Conservation (phyloP, 805 yeast genomes). For the Saccharomycopsis sp. region DNA sequence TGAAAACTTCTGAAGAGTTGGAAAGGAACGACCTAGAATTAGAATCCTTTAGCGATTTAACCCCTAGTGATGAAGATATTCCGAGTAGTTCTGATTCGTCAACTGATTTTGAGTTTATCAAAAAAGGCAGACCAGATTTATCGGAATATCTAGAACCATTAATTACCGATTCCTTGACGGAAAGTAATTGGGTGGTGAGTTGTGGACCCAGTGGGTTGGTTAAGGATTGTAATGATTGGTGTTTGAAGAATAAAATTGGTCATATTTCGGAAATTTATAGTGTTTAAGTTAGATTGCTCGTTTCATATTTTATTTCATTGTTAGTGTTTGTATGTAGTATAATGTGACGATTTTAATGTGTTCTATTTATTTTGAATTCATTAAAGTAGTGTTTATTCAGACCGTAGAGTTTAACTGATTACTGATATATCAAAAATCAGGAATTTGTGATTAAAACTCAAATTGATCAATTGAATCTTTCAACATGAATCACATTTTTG, state of each 20-base stretch:
- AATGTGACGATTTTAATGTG: too few relatives aligned
- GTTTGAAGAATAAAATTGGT: conserved; percentile 26
- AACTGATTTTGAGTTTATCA: neutral
- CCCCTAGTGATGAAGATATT: neutral
- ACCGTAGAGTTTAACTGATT: too few relatives aligned
- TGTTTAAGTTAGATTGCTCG: too few relatives aligned
- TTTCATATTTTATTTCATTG: too few relatives aligned
- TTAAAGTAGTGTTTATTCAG: too few relatives aligned
- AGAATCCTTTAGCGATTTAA: neutral
- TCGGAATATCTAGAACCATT: conserved; percentile 23
- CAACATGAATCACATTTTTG: too few relatives aligned
- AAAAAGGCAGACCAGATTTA: conserved; percentile 36
- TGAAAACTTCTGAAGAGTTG: neutral
- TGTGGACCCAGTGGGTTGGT: conserved; percentile 48
- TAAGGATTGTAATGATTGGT: conserved; percentile 30
- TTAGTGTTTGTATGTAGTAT: too few relatives aligned
- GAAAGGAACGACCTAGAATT: neutral
- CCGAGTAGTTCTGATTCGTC: neutral
- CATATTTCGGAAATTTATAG: conserved; percentile 37
- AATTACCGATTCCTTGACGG: conserved; percentile 18
- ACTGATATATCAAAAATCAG: too few relatives aligned
- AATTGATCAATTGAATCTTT: too few relatives aligned
- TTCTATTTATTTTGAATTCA: too few relatives aligned
- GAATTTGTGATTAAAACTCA: too few relatives aligned
- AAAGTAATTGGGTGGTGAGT: conserved; percentile 41